Evolutionary conservation across 768 basidiomycete genomes (phyloP).

Genomic region (Tylopilus cervinicoccineus): DNA sequence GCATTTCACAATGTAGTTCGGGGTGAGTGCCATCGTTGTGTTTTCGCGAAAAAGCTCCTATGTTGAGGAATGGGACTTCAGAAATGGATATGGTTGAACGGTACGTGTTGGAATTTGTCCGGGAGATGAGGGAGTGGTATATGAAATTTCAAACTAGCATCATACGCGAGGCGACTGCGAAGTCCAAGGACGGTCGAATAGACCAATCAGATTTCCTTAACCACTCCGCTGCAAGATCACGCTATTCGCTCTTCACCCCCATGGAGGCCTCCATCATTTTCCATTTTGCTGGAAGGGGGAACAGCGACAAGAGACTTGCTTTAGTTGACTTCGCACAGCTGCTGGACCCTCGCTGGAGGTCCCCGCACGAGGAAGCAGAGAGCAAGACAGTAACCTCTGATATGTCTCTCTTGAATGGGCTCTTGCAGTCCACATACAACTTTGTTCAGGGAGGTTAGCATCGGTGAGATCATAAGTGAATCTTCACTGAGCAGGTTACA

Average conservation of each 20-base stretch:
- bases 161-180: slow-evolving; percentile 84
- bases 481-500: slow-evolving; percentile 29
- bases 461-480: background rate
- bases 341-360: slow-evolving; percentile 84
- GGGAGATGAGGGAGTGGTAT: background rate
- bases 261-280: slow-evolving; percentile 99
- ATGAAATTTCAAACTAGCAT: slow-evolving; percentile 44
- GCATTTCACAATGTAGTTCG: slow-evolving; percentile 96
- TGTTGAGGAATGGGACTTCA: slow-evolving; percentile 2
- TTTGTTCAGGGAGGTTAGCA: slow-evolving; percentile 78
- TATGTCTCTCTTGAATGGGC: slow-evolving; percentile 46
- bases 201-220: slow-evolving; percentile 95
- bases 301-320: slow-evolving; percentile 64
- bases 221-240: slow-evolving; percentile 77
- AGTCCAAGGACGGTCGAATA: slow-evolving; percentile 93
- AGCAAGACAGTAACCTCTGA: slow-evolving; percentile 27
- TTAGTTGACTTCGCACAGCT: slow-evolving; percentile 90
- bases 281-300: slow-evolving; percentile 91
- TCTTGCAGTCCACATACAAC: slow-evolving; percentile 76
- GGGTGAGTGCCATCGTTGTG: slow-evolving; percentile 45
- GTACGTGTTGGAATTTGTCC: slow-evolving; percentile 29
- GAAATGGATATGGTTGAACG: slow-evolving; percentile 98
- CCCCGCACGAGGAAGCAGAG: slow-evolving; percentile 56
- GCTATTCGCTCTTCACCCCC: slow-evolving; percentile 93
- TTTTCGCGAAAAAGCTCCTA: slow-evolving; percentile 3